Evolutionary conservation across 306 rosid genomes (phyloP).

Genomic region (Malus asiatica): DNA sequence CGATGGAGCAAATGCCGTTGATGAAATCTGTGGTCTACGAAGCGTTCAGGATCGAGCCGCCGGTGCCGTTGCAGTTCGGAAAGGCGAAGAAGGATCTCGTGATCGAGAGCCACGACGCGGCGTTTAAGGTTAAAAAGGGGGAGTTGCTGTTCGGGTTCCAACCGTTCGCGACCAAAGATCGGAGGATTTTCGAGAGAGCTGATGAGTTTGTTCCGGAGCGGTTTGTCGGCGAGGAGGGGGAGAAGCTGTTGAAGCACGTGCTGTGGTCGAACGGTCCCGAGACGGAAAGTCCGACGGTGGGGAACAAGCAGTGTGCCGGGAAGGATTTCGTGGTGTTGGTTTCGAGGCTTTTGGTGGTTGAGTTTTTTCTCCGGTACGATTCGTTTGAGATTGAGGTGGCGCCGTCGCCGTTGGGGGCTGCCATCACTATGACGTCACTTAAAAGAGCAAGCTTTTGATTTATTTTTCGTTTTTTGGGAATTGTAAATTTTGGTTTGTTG

Average conservation of each 20-base stretch:
- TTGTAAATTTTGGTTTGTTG: not conserved
- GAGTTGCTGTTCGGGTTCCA: conserved; percentile 79
- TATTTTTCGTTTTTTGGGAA: not conserved
- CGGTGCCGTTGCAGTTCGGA: conserved; percentile 68
- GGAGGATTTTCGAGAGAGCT: conserved; percentile 51
- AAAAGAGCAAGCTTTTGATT: conserved; percentile 46
- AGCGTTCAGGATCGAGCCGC: conserved; percentile 71
- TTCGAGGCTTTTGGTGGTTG: conserved; percentile 61
- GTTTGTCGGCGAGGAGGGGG: conserved; percentile 75
- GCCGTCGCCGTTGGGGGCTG: conserved; percentile 38
- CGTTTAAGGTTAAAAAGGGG: conserved; percentile 63
- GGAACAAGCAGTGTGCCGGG: conserved; percentile 80
- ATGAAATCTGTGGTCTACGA: conserved; percentile 86
- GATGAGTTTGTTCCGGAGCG: conserved; percentile 67
- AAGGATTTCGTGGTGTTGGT: conserved; percentile 58
- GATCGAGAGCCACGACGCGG: conserved; percentile 70
- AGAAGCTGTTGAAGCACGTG: conserved; percentile 61
- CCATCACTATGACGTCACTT: conserved; percentile 62
- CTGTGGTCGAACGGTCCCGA: conserved; percentile 92
- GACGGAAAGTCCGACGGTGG: conserved; percentile 41
- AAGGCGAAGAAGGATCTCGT: conserved; percentile 63
- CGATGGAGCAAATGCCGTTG: conserved; percentile 67
- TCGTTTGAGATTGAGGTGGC: conserved; percentile 52
- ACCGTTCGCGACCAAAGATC: conserved; percentile 85
- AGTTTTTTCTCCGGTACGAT: conserved; percentile 70